phyloP scores from a whole-genome alignment of 2,329 filamentous ascomycete species.

The Clarireedia monteithiana region DNA sequence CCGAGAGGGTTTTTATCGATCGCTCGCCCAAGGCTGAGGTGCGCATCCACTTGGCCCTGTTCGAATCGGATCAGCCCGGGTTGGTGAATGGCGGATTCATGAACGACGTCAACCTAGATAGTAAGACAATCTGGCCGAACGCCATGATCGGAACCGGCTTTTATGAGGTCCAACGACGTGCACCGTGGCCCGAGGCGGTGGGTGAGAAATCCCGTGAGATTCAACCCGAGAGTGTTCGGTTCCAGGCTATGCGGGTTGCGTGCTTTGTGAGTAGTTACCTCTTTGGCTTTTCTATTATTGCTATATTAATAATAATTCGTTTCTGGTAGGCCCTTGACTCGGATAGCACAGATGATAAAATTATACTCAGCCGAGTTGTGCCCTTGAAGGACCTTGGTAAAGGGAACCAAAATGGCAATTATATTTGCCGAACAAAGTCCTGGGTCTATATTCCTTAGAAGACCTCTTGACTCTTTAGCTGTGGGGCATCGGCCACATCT shows the following conservation, averaged over 20 bases:
- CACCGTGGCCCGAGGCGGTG: constrained; percentile 70
- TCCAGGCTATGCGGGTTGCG: constrained; percentile 84
- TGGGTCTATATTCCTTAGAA: too few species aligned
- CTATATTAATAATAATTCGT: background rate
- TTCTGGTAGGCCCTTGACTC: constrained; percentile 55
- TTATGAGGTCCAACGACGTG: constrained; percentile 62
- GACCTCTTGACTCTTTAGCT: too few species aligned
- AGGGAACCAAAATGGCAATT: too few species aligned
- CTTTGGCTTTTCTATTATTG: too few species aligned
- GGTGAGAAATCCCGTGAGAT: constrained; percentile 57
- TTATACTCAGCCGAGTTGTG: constrained; percentile 87
- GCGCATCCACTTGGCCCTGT: constrained; percentile 73
- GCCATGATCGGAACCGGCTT: constrained; percentile 81
- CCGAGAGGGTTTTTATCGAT: constrained; percentile 79
- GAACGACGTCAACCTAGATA: constrained; percentile 75
- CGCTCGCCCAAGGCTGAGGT: constrained; percentile 63
- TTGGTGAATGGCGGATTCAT: constrained; percentile 73
- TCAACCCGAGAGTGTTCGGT: constrained; percentile 70
- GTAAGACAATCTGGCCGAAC: constrained; percentile 68
- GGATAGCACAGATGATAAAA: constrained; percentile 69
- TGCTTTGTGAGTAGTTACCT: constrained; percentile 40
- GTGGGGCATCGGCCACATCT: too few species aligned
- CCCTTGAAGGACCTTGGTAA: constrained; percentile 62
- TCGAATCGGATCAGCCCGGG: constrained; percentile 78
- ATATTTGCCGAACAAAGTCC: too few species aligned